Evolutionary conservation across 2,329 filamentous ascomycete species (phyloP), one percentile per base, ranked within the genome.

Genomic region (Aspergillus terreus): DNA sequence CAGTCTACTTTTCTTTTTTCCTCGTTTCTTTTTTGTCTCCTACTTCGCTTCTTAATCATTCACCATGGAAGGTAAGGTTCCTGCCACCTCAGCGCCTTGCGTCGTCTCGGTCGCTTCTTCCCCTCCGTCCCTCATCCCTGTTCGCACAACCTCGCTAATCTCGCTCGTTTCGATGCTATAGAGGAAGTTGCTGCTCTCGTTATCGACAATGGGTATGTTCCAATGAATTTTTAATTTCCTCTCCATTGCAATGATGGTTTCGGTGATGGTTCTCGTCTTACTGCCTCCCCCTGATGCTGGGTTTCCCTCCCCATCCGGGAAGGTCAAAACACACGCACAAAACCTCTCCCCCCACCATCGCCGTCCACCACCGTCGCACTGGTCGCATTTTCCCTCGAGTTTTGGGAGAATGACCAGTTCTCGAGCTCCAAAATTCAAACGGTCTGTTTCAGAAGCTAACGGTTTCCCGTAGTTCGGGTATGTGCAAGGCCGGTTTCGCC

Each of bases 401-500:
- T 36, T 38, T 6, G 15, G 25, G 46, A 38, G 27, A 44, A 38
- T 49, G 43, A 11, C 15, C 43, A 44, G 6, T 30, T 30, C 11
- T 30, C 14, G n/a, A 45, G 32, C 11, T 46, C 23, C 7, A 30
- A 11, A 9, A 46, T 19, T 32, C 3, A 38, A 38, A 23, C 40
- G 17, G 12, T 12, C 27, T 46, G 33, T 40, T 45, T 43, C 35
- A 44, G 49, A 54, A 55, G 46, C 58, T 60, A 49, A 60, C 56
- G 17, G 38, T 43, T 40, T 43, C 41, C 44, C 36, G 19, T 77
- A 97, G 92, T 87, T 97, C 94, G 81, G 94, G 94, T 86, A 97
- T 99, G 94, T 99, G 94, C 84, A 99, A 99, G 85, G 94, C 94
- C 88, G 94, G 94, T 92, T 99, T 99, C 82, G 94, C 94, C 84